Evolutionary conservation across 1,284 basidiomycete genomes (phyloP), one percentile per base, ranked within the genome.

Genomic region (Farysia itapuensis): DNA sequence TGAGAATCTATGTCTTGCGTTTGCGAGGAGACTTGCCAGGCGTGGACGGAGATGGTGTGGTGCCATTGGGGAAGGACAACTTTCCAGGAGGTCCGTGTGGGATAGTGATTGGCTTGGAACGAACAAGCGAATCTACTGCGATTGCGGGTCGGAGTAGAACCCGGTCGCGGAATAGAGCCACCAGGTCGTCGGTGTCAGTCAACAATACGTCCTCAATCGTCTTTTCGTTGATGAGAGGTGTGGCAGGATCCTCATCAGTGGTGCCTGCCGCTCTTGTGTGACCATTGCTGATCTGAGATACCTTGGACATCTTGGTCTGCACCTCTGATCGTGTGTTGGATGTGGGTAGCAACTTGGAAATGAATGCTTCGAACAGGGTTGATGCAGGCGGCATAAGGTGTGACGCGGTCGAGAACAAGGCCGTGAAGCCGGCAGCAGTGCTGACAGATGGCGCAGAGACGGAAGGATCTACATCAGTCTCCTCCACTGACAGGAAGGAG

Each of bases 311-410:
- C 9, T 9, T n/a, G 31, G 8, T 33, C 18, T 33, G 11, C 13
- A 31, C 14, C 12, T 24, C 38, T 5, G 40, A 29, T 8, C 36
- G 22, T 3, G 46, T 9, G 3, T 28, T 5, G 11, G 44, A 13
- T 15, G 53, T 40, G 11, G 80, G 81, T 54, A 93, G 78, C 69
- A 90, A 83, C 36, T 82, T 80, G 34, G 82, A 80, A 68, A 93
- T 82, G 64, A 92, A 79, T 14, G 85, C 79, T 25, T 88, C 85
- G 73, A 89, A 93, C 31, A 94, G 77, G 37, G 81, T 79, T 37
- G 85, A 82, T 44, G 92, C 79, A 4, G 90, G 84, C 13, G 90
- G 90, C 66, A 89, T 81, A 36, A 90, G 82, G 78, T 92, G 87
- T 22, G 87, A 83, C 4, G 90, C 86, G 3, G 82, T 83, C 53